Conservation (phyloP, 108 stramenopile genomes). For the Cyclostephanos tholiformis region DNA sequence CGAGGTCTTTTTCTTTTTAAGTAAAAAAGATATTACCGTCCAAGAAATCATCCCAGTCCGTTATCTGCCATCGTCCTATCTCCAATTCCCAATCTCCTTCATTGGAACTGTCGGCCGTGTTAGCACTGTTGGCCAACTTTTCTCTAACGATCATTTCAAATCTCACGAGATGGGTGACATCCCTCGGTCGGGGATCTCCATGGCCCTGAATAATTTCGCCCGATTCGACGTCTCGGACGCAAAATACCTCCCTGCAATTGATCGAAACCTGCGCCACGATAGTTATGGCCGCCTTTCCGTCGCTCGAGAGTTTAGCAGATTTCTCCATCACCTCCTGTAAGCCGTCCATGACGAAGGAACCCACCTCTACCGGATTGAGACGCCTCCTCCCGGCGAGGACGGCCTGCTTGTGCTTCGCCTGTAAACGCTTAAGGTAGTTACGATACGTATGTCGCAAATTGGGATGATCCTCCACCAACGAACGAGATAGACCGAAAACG, state of each 20-base stretch:
- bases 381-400: constrained; percentile 1
- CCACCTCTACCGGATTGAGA: constrained; percentile 22
- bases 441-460: constrained; percentile 38
- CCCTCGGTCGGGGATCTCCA: constrained; percentile 37
- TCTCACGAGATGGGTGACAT: constrained; percentile 58
- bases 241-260: constrained; percentile 61
- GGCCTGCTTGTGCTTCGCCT: constrained; percentile 32
- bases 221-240: constrained; percentile 53
- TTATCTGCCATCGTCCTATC: constrained; percentile 59
- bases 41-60: constrained; percentile 70
- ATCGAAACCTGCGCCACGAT: constrained; percentile 60
- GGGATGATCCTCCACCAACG: constrained; percentile 35
- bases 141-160: constrained; percentile 52
- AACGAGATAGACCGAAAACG: constrained; percentile 32
- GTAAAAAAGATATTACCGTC: constrained; percentile 60
- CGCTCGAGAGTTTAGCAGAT: constrained; percentile 21
- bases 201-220: constrained; percentile 57
- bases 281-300: constrained; percentile 42
- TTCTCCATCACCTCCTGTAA: constrained; percentile 29
- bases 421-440: constrained; percentile 27
- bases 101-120: background rate
- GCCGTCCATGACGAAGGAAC: constrained; percentile 3
- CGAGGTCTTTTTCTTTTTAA: background rate
- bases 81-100: constrained; percentile 22
- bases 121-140: background rate